phyloP scores from a whole-genome alignment of 192 early-diverging fungal genomes.

The Gonapodya sp. region DNA sequence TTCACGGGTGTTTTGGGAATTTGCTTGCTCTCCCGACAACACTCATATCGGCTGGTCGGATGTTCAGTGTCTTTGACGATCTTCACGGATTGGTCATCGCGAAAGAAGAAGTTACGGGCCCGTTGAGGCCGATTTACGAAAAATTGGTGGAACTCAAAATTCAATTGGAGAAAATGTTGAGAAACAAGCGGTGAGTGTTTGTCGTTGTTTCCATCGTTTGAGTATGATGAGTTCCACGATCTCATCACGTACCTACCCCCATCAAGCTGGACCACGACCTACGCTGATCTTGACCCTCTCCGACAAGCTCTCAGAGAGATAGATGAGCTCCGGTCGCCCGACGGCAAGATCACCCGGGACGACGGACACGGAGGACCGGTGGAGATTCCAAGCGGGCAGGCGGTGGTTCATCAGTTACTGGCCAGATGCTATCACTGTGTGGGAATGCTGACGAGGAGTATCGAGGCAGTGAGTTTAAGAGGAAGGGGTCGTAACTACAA shows the following conservation, averaged over 20 bases:
- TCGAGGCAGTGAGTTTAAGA: not conserved
- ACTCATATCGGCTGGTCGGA: too few species aligned
- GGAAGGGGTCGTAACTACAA: too few species aligned
- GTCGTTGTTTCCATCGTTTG: too few species aligned
- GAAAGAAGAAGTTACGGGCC: slow-evolving; percentile 8
- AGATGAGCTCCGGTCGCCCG: not conserved
- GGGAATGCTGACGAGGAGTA: not conserved
- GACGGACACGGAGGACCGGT: not conserved
- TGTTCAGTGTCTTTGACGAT: not conserved
- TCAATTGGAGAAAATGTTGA: not conserved
- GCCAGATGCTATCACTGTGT: slow-evolving; percentile 1
- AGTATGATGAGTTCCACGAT: too few species aligned
- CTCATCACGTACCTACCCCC: not conserved
- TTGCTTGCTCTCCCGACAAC: slow-evolving; percentile 1
- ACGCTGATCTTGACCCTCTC: not conserved
- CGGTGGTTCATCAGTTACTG: not conserved
- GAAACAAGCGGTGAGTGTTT: not conserved
- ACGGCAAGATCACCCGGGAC: not conserved
- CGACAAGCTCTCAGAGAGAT: not conserved
- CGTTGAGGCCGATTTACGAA: slow-evolving; percentile 4
- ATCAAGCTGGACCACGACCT: slow-evolving; percentile 1
- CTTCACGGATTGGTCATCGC: not conserved
- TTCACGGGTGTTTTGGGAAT: not conserved
- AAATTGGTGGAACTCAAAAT: not conserved
- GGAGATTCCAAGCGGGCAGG: not conserved